These are phyloP conservation scores for Hypoxylon sp. DNA, from an alignment of 2,329 filamentous ascomycete species.

Conservation along the genomic window DNA sequence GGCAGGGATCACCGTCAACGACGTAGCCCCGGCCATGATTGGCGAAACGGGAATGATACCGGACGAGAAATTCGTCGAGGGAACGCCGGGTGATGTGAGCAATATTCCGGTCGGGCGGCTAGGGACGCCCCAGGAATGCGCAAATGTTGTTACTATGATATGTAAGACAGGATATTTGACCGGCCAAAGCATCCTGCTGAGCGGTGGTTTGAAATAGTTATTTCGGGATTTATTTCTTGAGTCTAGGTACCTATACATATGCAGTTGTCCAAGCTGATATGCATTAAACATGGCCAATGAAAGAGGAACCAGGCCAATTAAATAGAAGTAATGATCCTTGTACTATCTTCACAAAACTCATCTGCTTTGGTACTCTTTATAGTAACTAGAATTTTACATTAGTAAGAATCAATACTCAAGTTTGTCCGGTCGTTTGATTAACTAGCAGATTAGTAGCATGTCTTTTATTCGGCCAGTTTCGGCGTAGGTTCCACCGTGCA, in stretches of 20 bases:
- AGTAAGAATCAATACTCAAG: neutral
- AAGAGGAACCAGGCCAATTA: neutral
- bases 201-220: slow-evolving; percentile 65
- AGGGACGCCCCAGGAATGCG: slow-evolving; percentile 71
- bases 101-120: slow-evolving; percentile 72
- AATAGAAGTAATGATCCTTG: neutral
- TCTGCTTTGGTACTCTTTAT: neutral
- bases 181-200: slow-evolving; percentile 68
- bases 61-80: slow-evolving; percentile 64
- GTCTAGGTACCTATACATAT: neutral
- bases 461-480: slow-evolving; percentile 23
- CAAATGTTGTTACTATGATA: slow-evolving; percentile 73
- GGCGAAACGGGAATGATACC: slow-evolving; percentile 75
- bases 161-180: slow-evolving; percentile 73
- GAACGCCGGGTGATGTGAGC: slow-evolving; percentile 70
- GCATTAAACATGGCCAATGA: neutral
- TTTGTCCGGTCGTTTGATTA: neutral
- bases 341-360: neutral
- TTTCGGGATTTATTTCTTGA: neutral
- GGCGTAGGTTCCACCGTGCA: slow-evolving; percentile 22
- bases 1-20: slow-evolving; percentile 75
- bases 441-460: neutral
- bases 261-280: neutral
- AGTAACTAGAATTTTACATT: neutral
- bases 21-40: slow-evolving; percentile 79